These are phyloP conservation scores for Neopestalotiopsis clavispora DNA, from an alignment of 2,329 filamentous ascomycete species.

Conservation along the genomic window DNA sequence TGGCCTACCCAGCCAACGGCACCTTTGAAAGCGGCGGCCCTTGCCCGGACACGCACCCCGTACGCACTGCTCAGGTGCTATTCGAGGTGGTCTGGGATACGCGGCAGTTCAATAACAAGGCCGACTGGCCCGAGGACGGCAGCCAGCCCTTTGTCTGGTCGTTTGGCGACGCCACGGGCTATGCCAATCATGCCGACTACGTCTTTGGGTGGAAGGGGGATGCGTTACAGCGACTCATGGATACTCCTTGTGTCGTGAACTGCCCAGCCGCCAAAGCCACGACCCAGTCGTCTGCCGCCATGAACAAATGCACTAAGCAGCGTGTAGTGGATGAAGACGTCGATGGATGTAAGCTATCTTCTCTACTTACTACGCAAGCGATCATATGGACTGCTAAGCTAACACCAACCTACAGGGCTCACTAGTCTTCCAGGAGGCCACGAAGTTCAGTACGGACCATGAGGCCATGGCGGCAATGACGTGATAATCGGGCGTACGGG, in stretches of 20 bases:
- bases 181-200: slow-evolving; percentile 44
- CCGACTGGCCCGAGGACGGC: slow-evolving; percentile 35
- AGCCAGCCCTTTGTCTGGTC: slow-evolving; percentile 38
- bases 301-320: slow-evolving; percentile 33
- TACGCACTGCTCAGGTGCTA: slow-evolving; percentile 63
- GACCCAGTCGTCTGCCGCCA: slow-evolving; percentile 34
- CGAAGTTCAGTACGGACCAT: slow-evolving; percentile 2
- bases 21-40: slow-evolving; percentile 43
- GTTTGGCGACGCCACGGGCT: slow-evolving; percentile 38
- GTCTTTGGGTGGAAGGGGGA: slow-evolving; percentile 44
- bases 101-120: slow-evolving; percentile 30
- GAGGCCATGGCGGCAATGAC: not conserved
- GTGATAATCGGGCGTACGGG: not conserved
- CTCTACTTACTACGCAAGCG: no score
- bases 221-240: slow-evolving; percentile 40
- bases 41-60: slow-evolving; percentile 55
- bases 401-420: not conserved
- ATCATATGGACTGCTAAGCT: not conserved
- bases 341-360: not conserved
- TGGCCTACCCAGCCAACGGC: slow-evolving; percentile 49
- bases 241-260: slow-evolving; percentile 39
- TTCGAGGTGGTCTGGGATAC: slow-evolving; percentile 62
- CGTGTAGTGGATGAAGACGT: slow-evolving; percentile 4
- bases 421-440: not conserved
- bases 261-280: slow-evolving; percentile 34